Evolutionary conservation across 371 early-diverging fungal genomes (phyloP), one percentile per base, ranked within the genome.

Genomic region (Sporodiniella umbellata): DNA sequence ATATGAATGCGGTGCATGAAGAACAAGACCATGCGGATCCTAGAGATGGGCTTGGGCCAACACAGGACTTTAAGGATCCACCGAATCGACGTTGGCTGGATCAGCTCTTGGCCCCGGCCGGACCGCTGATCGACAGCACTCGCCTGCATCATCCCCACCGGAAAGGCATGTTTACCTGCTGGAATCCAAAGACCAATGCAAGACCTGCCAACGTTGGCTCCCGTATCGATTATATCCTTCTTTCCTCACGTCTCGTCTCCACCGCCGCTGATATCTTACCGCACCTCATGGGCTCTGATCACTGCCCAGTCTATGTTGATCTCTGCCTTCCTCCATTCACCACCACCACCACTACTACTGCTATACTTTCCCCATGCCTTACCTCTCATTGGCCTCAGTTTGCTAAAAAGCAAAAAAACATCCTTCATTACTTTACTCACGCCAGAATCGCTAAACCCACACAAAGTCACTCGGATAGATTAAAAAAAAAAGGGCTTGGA

Each of bases 1-100:
- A 93, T 53, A 72, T 93, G 42, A 92, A 95, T 56, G 82, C 89
- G 0, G 66, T 79, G n/a, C 90, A 87, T 37, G 66, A 73, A 7
- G 80, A 81, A 31, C 70, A 89, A 33, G 94, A 95, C 53, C 92
- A 93, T 52, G 88, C 85, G 60, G 88, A 92, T 33, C 88, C 93
- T 0, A 76, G 66, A 24, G 66, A 81, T 33, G 78, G 79, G 72
- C 0, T 53, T 89, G 10, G 51, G 49, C n/a, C n/a, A n/a, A n/a
- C n/a, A n/a, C n/a, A n/a, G 3, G 62, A 78, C 17, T 93, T 92
- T 60, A 77, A 74, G 25, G 86, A 82, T n/a, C 65, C 79, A 10
- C 80, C 75, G 2, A 71, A 83, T 12, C 78, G 95, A 44, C 54
- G 60, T 23, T 93, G 93, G 94, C 49, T 95, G 33, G 79, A 84